A percentile compares a stretch with the other conserved stretches of the same genome.
These are phyloP conservation scores for Typha latifolia DNA, from an alignment of 176 grass and related monocot genomes.

Conservation along the genomic window DNA sequence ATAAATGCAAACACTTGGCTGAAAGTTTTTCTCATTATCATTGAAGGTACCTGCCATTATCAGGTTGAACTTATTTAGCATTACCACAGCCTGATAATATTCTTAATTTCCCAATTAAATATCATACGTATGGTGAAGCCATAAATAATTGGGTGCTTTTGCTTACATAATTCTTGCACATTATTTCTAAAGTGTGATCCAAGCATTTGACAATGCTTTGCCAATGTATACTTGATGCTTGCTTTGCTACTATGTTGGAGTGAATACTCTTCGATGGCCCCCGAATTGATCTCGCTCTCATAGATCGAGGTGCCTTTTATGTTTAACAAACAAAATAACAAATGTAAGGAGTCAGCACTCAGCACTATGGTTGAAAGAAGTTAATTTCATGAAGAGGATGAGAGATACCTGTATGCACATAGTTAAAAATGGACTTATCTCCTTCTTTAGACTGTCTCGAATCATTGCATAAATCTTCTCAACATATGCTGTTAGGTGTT, in stretches of 20 bases:
- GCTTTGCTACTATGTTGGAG: conserved; percentile 52
- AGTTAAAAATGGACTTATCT: conserved; percentile 70
- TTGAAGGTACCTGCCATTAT: conserved; percentile 53
- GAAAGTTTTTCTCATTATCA: conserved; percentile 79
- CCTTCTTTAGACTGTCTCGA: conserved; percentile 83
- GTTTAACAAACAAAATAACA: too few species aligned
- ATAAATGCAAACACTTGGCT: conserved; percentile 81
- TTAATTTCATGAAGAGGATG: not conserved
- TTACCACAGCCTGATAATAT: not conserved
- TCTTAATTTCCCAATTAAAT: not conserved
- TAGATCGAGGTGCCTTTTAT: conserved; percentile 60
- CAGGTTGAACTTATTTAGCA: conserved; percentile 16
- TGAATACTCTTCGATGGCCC: conserved; percentile 61
- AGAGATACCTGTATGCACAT: conserved; percentile 74
- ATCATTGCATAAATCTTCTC: conserved; percentile 96
- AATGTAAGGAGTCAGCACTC: too few species aligned
- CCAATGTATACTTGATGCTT: conserved; percentile 73
- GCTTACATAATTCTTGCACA: conserved; percentile 61
- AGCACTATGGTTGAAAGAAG: not conserved
- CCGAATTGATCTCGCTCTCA: conserved; percentile 56
- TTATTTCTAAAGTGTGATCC: conserved; percentile 40
- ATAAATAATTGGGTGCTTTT: not conserved
- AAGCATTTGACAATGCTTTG: conserved; percentile 67
- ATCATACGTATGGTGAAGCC: not conserved
- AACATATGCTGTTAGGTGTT: conserved; percentile 81